These are phyloP conservation scores for Russula emetica DNA, from an alignment of 768 basidiomycete species.

Conservation along the genomic window DNA sequence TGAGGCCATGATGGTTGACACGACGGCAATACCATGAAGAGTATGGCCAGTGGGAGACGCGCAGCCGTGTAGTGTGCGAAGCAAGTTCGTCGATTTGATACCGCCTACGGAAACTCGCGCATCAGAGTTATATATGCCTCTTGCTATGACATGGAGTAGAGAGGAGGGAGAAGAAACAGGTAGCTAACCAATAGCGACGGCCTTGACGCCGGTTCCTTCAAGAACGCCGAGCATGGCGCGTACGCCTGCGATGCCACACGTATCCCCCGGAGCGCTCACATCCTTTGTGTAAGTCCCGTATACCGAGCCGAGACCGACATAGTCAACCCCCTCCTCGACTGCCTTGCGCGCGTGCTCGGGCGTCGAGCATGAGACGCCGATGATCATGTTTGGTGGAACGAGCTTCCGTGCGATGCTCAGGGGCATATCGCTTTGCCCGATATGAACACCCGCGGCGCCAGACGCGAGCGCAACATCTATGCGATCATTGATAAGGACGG, in stretches of 20 bases:
- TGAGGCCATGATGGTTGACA: conserved; percentile 80
- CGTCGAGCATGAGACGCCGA: conserved; percentile 79
- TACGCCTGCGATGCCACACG: conserved; percentile 70
- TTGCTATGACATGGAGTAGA: background rate
- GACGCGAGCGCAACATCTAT: conserved; percentile 83
- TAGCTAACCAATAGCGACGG: conserved; percentile 81
- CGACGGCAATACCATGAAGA: conserved; percentile 82
- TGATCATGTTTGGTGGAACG: conserved; percentile 63
- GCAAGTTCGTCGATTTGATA: conserved; percentile 73
- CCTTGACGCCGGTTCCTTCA: conserved; percentile 57
- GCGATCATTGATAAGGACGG: conserved; percentile 83
- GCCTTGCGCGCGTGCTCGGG: conserved; percentile 60
- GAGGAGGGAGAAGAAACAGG: background rate
- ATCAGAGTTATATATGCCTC: background rate
- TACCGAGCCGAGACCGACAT: conserved; percentile 83
- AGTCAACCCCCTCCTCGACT: conserved; percentile 64
- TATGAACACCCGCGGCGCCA: conserved; percentile 73
- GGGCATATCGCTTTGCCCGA: conserved; percentile 87
- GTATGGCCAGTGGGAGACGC: conserved; percentile 52
- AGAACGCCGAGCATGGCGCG: conserved; percentile 61
- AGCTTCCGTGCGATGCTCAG: conserved; percentile 59
- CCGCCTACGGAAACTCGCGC: conserved; percentile 55
- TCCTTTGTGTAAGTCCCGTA: conserved; percentile 80
- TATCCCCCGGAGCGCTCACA: conserved; percentile 46
- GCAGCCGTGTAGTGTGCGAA: conserved; percentile 70